phyloP scores from a whole-genome alignment of 805 yeast genomes.

The Peterozyma toletana region DNA sequence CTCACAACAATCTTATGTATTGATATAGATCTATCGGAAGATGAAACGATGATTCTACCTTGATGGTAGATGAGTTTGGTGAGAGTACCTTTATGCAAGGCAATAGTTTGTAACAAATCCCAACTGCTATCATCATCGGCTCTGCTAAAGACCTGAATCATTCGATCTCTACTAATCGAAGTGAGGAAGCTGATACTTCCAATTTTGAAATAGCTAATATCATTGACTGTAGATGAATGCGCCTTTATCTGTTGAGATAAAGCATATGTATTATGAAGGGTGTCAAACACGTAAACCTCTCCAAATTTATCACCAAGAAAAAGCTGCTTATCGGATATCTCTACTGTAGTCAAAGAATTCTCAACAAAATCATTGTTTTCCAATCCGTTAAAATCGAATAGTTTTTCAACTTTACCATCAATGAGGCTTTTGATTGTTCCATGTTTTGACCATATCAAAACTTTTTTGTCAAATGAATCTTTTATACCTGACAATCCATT shows the following conservation, averaged over 20 bases:
- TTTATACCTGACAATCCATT: conserved; percentile 33
- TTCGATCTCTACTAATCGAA: conserved; percentile 54
- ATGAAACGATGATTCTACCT: conserved; percentile 38
- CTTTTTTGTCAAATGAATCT: conserved; percentile 20
- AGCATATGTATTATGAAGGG: conserved; percentile 14
- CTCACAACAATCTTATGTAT: conserved; percentile 33
- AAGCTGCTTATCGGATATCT: conserved; percentile 21
- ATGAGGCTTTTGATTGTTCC: conserved; percentile 29
- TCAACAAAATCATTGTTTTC: conserved; percentile 25
- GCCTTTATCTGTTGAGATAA: conserved; percentile 27
- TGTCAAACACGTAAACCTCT: conserved; percentile 18
- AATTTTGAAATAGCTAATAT: conserved; percentile 27
- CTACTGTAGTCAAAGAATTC: conserved; percentile 36
- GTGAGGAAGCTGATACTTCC: conserved; percentile 24
- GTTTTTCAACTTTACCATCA: conserved; percentile 6
- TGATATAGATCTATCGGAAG: conserved; percentile 56
- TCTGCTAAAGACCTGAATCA: conserved; percentile 45
- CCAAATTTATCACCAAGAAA: conserved; percentile 47
- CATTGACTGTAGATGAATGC: conserved; percentile 47
- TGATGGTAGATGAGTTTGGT: conserved; percentile 26
- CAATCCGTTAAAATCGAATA: conserved; percentile 11
- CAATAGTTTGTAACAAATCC: conserved; percentile 54
- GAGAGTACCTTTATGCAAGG: conserved; percentile 49
- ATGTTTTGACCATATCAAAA: conserved; percentile 33
- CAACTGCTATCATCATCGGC: conserved; percentile 22